Conservation (phyloP, 73 alveolate genomes). For the Blepharisma stoltei region DNA sequence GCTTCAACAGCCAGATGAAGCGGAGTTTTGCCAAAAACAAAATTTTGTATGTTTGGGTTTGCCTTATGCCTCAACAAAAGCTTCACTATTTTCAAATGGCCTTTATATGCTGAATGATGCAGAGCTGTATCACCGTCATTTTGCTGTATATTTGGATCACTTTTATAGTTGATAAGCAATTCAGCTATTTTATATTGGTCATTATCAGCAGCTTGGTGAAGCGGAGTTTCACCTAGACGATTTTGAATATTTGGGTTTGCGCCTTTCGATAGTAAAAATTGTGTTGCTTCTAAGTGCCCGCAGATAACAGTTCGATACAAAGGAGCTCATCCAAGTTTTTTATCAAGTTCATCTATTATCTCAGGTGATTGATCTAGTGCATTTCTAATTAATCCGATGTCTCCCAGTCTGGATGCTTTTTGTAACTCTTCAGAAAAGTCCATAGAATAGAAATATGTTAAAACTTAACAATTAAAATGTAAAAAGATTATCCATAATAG, state of each 20-base stretch:
- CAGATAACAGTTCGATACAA: slow-evolving; percentile 29
- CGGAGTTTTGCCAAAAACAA: slow-evolving; percentile 19
- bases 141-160: slow-evolving; percentile 39
- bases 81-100: slow-evolving; percentile 19
- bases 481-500: no score
- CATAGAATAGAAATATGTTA: no score
- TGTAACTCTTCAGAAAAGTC: slow-evolving; percentile 15
- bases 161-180: slow-evolving; percentile 21
- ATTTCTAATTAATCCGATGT: not conserved
- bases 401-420: slow-evolving; percentile 33
- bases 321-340: slow-evolving; percentile 34
- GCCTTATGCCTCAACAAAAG: slow-evolving; percentile 19
- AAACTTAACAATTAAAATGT: no score
- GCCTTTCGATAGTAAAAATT: slow-evolving; percentile 25
- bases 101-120: slow-evolving; percentile 13
- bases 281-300: not conserved
- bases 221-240: slow-evolving; percentile 38
- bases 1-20: slow-evolving; percentile 30
- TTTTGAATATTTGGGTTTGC: slow-evolving; percentile 39
- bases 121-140: slow-evolving; percentile 33
- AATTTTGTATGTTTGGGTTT: slow-evolving; percentile 24
- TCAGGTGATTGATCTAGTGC: not conserved
- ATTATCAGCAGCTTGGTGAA: slow-evolving; percentile 40
- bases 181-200: slow-evolving; percentile 18
- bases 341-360: not conserved